Percentiles rank a stretch among this genome's conserved stretches.
These are phyloP conservation scores for Aspergillus indologenus DNA, from an alignment of 495 filamentous ascomycete genomes.

Conservation along the genomic window DNA sequence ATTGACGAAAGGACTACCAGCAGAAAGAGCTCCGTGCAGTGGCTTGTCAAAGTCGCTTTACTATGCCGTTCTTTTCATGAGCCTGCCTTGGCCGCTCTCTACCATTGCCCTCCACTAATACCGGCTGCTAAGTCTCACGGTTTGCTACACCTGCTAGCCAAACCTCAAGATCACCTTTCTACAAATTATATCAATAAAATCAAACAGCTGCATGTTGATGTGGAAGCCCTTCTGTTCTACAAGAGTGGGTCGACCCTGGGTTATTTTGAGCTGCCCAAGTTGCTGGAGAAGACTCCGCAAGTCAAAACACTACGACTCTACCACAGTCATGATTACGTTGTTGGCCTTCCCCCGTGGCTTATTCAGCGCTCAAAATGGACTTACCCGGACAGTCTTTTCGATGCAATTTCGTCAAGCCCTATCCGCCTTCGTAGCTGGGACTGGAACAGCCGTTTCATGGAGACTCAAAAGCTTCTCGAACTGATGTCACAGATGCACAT, in stretches of 20 bases:
- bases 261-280: slow-evolving; percentile 43
- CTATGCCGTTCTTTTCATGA: slow-evolving; percentile 66
- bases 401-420: slow-evolving; percentile 45
- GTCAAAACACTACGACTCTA: slow-evolving; percentile 41
- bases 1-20: slow-evolving; percentile 42
- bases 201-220: slow-evolving; percentile 65
- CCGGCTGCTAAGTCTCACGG: slow-evolving; percentile 50
- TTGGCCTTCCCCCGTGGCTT: slow-evolving; percentile 29
- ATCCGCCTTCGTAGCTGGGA: slow-evolving; percentile 64
- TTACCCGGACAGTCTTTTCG: slow-evolving; percentile 60
- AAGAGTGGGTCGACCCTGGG: slow-evolving; percentile 44
- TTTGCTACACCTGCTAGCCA: slow-evolving; percentile 45
- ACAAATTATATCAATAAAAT: slow-evolving; percentile 66
- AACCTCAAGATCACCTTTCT: slow-evolving; percentile 35
- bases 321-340: slow-evolving; percentile 35
- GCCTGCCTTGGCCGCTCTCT: slow-evolving; percentile 72
- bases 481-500: slow-evolving; percentile 54
- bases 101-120: slow-evolving; percentile 62
- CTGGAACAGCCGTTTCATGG: slow-evolving; percentile 70
- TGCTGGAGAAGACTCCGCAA: slow-evolving; percentile 43
- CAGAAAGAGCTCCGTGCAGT: slow-evolving; percentile 47
- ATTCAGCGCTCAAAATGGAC: slow-evolving; percentile 50
- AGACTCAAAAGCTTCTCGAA: slow-evolving; percentile 44
- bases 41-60: slow-evolving; percentile 59
- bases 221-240: slow-evolving; percentile 39